Conservation (phyloP, 768 basidiomycete species). For the Mycena leptocephala region DNA sequence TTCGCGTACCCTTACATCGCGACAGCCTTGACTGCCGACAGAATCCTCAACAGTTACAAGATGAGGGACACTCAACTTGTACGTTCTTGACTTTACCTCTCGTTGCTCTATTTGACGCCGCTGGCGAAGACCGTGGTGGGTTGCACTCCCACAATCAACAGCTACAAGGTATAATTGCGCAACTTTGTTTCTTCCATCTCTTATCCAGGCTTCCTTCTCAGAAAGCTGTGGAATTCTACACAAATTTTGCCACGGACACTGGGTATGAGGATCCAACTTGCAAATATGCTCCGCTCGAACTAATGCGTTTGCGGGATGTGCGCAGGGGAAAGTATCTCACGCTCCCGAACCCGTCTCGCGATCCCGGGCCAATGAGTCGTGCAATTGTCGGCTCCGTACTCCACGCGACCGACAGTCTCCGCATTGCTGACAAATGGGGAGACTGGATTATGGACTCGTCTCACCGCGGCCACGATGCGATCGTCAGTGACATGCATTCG, state of each 20-base stretch:
- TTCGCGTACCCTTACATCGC: slow-evolving; percentile 3
- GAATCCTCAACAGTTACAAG: slow-evolving; percentile 8
- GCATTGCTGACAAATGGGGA: slow-evolving; percentile 10
- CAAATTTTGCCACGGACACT: slow-evolving; percentile 3
- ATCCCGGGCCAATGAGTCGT: neutral
- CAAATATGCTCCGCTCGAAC: slow-evolving; percentile 10
- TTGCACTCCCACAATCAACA: slow-evolving; percentile 12
- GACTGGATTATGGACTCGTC: slow-evolving; percentile 21
- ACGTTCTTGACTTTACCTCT: slow-evolving; percentile 14
- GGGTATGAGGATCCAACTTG: slow-evolving; percentile 21
- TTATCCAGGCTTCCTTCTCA: slow-evolving; percentile 15
- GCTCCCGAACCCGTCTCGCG: neutral
- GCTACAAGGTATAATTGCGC: slow-evolving; percentile 20
- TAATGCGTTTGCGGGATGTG: slow-evolving; percentile 2
- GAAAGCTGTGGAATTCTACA: slow-evolving; percentile 13
- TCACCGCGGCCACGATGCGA: slow-evolving; percentile 12
- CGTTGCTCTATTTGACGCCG: slow-evolving; percentile 4
- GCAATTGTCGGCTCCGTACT: slow-evolving; percentile 25
- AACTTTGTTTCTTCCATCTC: slow-evolving; percentile 10
- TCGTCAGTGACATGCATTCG: slow-evolving; percentile 23
- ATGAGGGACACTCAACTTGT: slow-evolving; percentile 8
- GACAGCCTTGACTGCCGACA: slow-evolving; percentile 10
- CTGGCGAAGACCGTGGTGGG: slow-evolving; percentile 11
- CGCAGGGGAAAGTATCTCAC: slow-evolving; percentile 1
- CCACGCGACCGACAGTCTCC: slow-evolving; percentile 15